Evolutionary conservation across 257 asterid species (phyloP).

Genomic region (Fraxinus anomala): DNA sequence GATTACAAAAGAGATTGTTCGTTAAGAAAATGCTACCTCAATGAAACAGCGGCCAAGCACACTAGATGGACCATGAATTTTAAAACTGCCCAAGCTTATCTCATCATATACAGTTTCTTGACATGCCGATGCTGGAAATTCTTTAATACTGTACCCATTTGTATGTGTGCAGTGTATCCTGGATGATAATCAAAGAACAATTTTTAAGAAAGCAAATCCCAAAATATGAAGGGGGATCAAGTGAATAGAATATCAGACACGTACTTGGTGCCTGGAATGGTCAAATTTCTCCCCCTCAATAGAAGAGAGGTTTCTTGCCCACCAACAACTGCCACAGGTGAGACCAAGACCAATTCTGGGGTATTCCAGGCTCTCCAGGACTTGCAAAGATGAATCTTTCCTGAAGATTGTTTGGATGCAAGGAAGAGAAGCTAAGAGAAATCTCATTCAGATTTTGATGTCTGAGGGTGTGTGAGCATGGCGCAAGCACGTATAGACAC

Average conservation of each 20-base stretch:
- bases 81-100: conserved; percentile 54
- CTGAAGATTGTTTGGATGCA: conserved; percentile 39
- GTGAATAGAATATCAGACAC: conserved; percentile 19
- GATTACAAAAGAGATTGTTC: conserved; percentile 9
- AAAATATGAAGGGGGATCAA: background rate
- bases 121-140: conserved; percentile 36
- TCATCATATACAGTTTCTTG: conserved; percentile 44
- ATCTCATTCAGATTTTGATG: background rate
- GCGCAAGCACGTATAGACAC: background rate
- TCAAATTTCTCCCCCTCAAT: conserved; percentile 62
- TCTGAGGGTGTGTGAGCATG: background rate
- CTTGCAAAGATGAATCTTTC: conserved; percentile 61
- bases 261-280: conserved; percentile 61
- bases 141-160: conserved; percentile 37
- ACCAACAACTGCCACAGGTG: conserved; percentile 76
- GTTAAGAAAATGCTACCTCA: conserved; percentile 54
- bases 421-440: conserved; percentile 14
- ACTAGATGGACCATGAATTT: conserved; percentile 38
- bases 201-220: conserved; percentile 11
- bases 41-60: conserved; percentile 77
- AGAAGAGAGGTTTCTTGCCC: conserved; percentile 71
- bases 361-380: conserved; percentile 48
- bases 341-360: conserved; percentile 63
- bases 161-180: conserved; percentile 77
- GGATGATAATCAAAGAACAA: conserved; percentile 29